Evolutionary conservation across 805 yeast genomes (phyloP), one percentile per base, ranked within the genome.

Genomic region (Blastobotrys robertii): DNA sequence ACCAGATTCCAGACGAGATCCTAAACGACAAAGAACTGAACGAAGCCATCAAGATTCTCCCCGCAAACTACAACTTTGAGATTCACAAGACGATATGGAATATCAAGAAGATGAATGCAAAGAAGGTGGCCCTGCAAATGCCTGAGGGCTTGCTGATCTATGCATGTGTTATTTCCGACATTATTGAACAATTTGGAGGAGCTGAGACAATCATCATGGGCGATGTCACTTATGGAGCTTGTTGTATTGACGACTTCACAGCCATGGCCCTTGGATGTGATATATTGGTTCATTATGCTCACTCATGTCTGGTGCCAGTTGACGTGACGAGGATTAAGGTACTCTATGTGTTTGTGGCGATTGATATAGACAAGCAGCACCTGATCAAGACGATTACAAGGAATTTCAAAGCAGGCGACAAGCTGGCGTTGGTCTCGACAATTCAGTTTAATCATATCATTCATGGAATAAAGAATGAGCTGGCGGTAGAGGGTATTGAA

Each of bases 221-320:
- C 2, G 98, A 92, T 61, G 98, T 92, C 0, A 85, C 97, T 0
- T 92, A 92, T 57, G 98, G 98, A 35, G 98, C 98, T 0, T 92
- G 98, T 60, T 92, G 98, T 64, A 87, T 92, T 37, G 98, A 92
- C 60, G 98, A 92, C 58, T 92, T 72, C 58, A 88, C 98, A 0
- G 98, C 98, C 1, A 70, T 88, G 49, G 79, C 97, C 0, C 63
- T 92, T 22, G 95, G 84, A 39, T 92, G 98, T 64, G 98, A 92
- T 58, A 82, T 88, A 55, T 79, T 92, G 46, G 86, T 90, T 10
- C 98, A 92, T 64, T 92, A 92, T 63, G 98, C 98, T 1, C 98
- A 92, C 60, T 86, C 95, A 6, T 92, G 98, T 64, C 69, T 92
- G 37, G 97, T 92, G 1, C 98, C 98, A 2, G 84, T 92, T 25